Percentiles rank a stretch among this genome's conserved stretches.
phyloP scores from a whole-genome alignment of 768 basidiomycete species.

The Leccinum boreale region DNA sequence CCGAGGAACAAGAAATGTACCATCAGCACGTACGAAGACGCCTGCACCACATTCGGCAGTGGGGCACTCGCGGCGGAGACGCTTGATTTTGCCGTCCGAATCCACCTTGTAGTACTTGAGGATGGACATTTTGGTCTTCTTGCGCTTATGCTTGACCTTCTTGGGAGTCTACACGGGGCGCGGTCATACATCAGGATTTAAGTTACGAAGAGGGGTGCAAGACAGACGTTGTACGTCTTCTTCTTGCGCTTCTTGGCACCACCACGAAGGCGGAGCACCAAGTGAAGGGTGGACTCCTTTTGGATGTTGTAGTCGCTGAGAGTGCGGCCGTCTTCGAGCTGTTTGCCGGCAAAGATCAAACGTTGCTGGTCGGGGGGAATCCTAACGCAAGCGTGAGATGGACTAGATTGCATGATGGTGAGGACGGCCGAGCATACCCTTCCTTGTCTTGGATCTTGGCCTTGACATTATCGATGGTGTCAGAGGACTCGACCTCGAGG shows the following conservation, averaged over 20 bases:
- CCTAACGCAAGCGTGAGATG: slow-evolving; percentile 35
- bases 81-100: slow-evolving; percentile 99
- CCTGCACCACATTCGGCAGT: slow-evolving; percentile 80
- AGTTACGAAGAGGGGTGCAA: neutral
- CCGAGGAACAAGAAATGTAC: neutral
- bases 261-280: slow-evolving; percentile 97
- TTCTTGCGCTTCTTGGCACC: slow-evolving; percentile 99
- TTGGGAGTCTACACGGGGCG: slow-evolving; percentile 72
- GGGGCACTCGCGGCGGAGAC: slow-evolving; percentile 95
- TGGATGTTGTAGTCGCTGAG: slow-evolving; percentile 97
- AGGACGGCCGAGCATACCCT: slow-evolving; percentile 49
- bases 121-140: slow-evolving; percentile 99
- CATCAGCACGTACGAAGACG: slow-evolving; percentile 63
- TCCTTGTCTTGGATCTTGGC: slow-evolving; percentile 98
- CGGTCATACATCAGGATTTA: slow-evolving; percentile 1
- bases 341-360: slow-evolving; percentile 98
- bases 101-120: slow-evolving; percentile 99
- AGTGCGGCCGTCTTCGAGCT: slow-evolving; percentile 98
- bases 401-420: neutral
- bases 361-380: slow-evolving; percentile 96
- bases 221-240: slow-evolving; percentile 93
- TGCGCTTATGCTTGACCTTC: slow-evolving; percentile 99
- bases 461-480: slow-evolving; percentile 98
- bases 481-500: slow-evolving; percentile 95
- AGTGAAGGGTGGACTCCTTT: slow-evolving; percentile 98